These are phyloP conservation scores for Euphrasia arctica DNA, from an alignment of 305 asterid species.

Conservation along the genomic window DNA sequence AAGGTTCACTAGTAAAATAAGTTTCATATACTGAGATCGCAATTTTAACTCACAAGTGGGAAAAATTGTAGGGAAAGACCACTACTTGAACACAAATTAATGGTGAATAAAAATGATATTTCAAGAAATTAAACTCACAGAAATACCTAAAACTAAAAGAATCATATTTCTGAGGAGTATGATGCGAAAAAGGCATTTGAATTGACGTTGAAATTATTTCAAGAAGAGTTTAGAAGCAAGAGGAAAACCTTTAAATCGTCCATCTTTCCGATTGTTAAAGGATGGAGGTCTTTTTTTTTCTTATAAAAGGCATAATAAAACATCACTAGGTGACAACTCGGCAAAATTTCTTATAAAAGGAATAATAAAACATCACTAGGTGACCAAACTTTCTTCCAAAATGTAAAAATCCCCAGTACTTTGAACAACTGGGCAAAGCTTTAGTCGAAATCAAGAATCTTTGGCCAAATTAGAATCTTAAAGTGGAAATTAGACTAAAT, in stretches of 20 bases:
- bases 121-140: neutral
- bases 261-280: neutral
- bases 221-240: neutral
- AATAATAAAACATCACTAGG: neutral
- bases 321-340: neutral
- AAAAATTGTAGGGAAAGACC: neutral
- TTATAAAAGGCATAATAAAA: neutral
- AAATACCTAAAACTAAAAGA: neutral
- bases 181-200: neutral
- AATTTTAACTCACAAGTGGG: neutral
- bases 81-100: neutral
- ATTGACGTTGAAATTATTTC: neutral
- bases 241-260: neutral
- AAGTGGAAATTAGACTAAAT: neutral
- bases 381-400: neutral
- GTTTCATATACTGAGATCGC: constrained; percentile 15
- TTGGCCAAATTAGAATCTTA: neutral
- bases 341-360: neutral
- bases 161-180: constrained; percentile 1
- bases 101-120: neutral
- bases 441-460: constrained; percentile 1
- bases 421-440: neutral
- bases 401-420: neutral
- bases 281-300: neutral
- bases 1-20: constrained; percentile 6